Conservation (phyloP, 148 eudicot species). For the Arbutus unedo region DNA sequence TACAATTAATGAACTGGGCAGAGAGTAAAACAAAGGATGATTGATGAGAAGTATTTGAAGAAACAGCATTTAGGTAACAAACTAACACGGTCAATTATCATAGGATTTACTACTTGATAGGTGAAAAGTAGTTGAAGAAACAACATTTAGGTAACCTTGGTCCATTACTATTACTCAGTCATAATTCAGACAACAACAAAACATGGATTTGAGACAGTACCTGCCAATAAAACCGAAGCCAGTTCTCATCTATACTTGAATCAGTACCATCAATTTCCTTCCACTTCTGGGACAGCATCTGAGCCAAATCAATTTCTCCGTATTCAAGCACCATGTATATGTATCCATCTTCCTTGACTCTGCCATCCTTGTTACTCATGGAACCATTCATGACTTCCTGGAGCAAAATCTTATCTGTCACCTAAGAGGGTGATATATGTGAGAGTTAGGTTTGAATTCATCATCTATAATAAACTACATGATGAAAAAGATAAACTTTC, state of each 20-base stretch:
- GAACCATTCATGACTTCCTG: slow-evolving; percentile 75
- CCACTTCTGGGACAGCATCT: slow-evolving; percentile 92
- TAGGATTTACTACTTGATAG: too few relatives aligned
- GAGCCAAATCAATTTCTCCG: slow-evolving; percentile 95
- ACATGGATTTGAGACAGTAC: slow-evolving; percentile 23
- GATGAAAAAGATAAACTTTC: background rate
- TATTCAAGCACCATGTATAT: slow-evolving; percentile 96
- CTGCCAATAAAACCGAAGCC: slow-evolving; percentile 99
- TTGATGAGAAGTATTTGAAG: too few relatives aligned
- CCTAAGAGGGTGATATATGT: slow-evolving; percentile 40
- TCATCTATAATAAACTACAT: background rate
- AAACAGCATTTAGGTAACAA: background rate
- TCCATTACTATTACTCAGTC: background rate
- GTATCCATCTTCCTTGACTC: slow-evolving; percentile 77
- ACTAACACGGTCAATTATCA: background rate
- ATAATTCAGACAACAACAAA: background rate
- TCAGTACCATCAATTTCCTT: slow-evolving; percentile 64
- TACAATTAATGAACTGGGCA: too few relatives aligned
- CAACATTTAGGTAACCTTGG: background rate
- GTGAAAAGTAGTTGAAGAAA: background rate
- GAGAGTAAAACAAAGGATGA: background rate
- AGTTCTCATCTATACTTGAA: slow-evolving; percentile 74
- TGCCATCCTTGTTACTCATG: slow-evolving; percentile 62
- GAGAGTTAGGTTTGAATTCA: slow-evolving; percentile 10
- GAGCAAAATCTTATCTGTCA: slow-evolving; percentile 86